phyloP scores from a whole-genome alignment of 805 yeast species.

The Metschnikowia matae region DNA sequence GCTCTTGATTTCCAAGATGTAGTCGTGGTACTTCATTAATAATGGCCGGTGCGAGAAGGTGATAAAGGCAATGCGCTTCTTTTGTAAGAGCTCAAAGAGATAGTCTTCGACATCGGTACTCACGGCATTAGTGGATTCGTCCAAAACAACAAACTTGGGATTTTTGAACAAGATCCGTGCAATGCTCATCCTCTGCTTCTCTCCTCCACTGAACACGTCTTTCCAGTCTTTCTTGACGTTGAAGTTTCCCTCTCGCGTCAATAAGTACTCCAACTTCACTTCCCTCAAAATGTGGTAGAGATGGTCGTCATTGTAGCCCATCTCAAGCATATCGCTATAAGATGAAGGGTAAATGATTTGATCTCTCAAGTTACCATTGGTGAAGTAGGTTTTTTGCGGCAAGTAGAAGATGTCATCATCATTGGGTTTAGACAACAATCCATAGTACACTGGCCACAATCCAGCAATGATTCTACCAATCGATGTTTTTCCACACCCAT shows the following conservation, averaged over 20 bases:
- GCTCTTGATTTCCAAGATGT: slow-evolving; percentile 62
- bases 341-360: slow-evolving; percentile 86
- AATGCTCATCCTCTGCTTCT: slow-evolving; percentile 83
- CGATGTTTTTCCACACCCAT: slow-evolving; percentile 88
- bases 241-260: slow-evolving; percentile 59
- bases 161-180: slow-evolving; percentile 79
- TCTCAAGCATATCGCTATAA: slow-evolving; percentile 68
- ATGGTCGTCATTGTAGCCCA: slow-evolving; percentile 67
- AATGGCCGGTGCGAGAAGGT: slow-evolving; percentile 83
- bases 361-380: slow-evolving; percentile 80
- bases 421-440: slow-evolving; percentile 74
- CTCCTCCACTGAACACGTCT: slow-evolving; percentile 94
- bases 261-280: slow-evolving; percentile 76
- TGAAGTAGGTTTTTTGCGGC: slow-evolving; percentile 84
- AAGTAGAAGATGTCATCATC: slow-evolving; percentile 67
- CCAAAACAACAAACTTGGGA: slow-evolving; percentile 79
- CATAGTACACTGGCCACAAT: slow-evolving; percentile 86
- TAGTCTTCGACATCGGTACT: slow-evolving; percentile 86
- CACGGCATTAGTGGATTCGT: slow-evolving; percentile 93
- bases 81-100: slow-evolving; percentile 69
- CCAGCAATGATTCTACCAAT: slow-evolving; percentile 81
- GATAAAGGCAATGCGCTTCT: slow-evolving; percentile 67
- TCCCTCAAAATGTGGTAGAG: slow-evolving; percentile 63
- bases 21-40: slow-evolving; percentile 79
- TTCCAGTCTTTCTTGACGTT: slow-evolving; percentile 71